phyloP scores from a whole-genome alignment of 2,329 filamentous ascomycete genomes.

The Trichoderma sp. region DNA sequence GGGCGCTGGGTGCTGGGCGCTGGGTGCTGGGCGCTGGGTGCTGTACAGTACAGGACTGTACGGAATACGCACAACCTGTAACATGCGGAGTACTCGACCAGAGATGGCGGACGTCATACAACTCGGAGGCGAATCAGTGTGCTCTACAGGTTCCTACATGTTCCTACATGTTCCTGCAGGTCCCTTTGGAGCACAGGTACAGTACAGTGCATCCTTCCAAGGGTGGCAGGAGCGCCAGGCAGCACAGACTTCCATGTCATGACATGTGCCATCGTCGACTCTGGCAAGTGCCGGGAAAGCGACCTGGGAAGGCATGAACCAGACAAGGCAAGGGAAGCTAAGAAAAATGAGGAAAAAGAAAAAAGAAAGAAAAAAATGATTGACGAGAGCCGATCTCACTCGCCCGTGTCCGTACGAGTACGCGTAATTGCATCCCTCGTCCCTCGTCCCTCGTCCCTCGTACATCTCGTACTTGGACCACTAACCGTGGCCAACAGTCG shows the following conservation, averaged over 20 bases:
- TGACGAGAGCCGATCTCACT: conserved; percentile 15
- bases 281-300: conserved; percentile 9
- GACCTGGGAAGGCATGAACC: neutral
- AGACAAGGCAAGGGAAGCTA: neutral
- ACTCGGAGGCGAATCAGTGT: neutral
- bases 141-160: neutral
- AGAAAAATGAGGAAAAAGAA: neutral
- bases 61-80: too few species aligned
- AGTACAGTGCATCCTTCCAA: neutral
- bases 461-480: neutral
- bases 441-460: too few species aligned
- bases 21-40: too few species aligned
- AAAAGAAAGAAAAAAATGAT: neutral
- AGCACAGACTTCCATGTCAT: neutral
- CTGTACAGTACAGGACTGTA: too few species aligned
- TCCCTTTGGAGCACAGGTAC: too few species aligned
- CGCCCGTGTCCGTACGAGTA: neutral
- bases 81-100: neutral
- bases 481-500: neutral
- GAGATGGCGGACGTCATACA: too few species aligned
- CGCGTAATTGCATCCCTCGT: neutral
- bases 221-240: neutral
- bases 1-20: too few species aligned
- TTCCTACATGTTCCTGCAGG: too few species aligned
- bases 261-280: neutral